A percentile compares a stretch with the other conserved stretches of the same genome.
Conservation (phyloP, 495 filamentous ascomycete genomes). For the Letharia lupina region DNA sequence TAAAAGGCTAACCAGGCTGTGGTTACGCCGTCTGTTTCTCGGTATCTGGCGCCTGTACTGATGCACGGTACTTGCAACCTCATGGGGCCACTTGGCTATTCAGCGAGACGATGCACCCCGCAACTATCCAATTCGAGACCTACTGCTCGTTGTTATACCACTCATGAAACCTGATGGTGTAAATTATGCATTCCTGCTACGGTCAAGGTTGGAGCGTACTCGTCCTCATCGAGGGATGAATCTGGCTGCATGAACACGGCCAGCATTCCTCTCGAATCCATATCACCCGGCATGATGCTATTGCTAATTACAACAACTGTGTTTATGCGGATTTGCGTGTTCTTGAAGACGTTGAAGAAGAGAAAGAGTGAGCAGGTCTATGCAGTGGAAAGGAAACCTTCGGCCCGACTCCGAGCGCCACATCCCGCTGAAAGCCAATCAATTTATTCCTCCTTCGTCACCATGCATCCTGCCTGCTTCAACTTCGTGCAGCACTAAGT, state of each 20-base stretch:
- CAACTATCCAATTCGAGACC: not conserved
- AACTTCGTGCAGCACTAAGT: not conserved
- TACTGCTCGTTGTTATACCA: constrained; percentile 2
- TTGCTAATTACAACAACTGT: not conserved
- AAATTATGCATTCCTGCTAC: not conserved
- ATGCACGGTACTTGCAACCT: not conserved
- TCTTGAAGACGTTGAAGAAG: not conserved
- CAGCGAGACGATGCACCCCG: not conserved
- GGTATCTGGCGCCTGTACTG: not conserved
- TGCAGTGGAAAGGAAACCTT: not conserved
- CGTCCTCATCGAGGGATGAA: not conserved
- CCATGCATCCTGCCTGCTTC: not conserved
- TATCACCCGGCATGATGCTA: not conserved
- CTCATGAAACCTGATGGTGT: not conserved
- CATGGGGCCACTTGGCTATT: not conserved
- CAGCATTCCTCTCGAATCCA: not conserved
- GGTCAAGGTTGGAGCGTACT: not conserved
- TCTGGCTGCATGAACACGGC: not conserved
- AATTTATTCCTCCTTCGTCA: not conserved
- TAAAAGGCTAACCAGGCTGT: not conserved
- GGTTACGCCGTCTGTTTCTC: not conserved
- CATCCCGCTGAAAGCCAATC: not conserved
- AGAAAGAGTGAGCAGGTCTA: no score
- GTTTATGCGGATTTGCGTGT: not conserved
- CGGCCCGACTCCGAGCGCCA: not conserved